Evolutionary conservation across 169 alveolate species (phyloP).

Genomic region (Miamiensis avidus): DNA sequence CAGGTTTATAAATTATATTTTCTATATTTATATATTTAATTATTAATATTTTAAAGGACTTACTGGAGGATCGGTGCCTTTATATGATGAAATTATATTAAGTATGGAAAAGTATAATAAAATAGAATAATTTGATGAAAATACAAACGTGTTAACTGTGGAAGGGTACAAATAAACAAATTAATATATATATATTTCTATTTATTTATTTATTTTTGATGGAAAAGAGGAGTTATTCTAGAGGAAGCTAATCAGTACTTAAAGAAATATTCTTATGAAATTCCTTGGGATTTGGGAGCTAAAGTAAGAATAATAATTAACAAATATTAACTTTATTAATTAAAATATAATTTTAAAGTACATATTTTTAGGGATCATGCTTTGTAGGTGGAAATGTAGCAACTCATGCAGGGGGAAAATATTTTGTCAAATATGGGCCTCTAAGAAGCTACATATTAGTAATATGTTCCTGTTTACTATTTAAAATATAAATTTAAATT

Average conservation of each 20-base stretch:
- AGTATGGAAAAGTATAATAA: conserved; percentile 59
- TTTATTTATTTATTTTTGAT: too few species aligned
- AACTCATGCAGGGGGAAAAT: conserved; percentile 89
- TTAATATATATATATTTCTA: too few species aligned
- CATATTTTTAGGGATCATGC: conserved; percentile 66
- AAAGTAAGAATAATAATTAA: conserved; percentile 28
- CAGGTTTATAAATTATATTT: conserved; percentile 30
- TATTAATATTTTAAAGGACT: conserved; percentile 47
- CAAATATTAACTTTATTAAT: background rate
- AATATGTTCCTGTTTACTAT: background rate
- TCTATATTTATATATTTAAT: too few species aligned
- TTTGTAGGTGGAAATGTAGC: conserved; percentile 86
- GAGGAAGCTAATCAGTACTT: conserved; percentile 50
- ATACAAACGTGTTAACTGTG: conserved; percentile 47
- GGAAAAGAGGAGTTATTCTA: conserved; percentile 62
- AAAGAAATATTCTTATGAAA: conserved; percentile 43
- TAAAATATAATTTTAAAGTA: too few species aligned
- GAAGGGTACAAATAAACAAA: conserved; percentile 21
- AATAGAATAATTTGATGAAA: conserved; percentile 58
- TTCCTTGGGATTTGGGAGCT: conserved; percentile 87
- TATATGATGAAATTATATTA: conserved; percentile 78
- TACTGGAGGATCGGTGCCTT: conserved; percentile 83
- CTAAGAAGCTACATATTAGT: conserved; percentile 64
- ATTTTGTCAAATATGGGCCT: conserved; percentile 78
- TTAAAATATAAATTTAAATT: too few species aligned